These are phyloP conservation scores for Baorangia bicolor DNA, from an alignment of 768 basidiomycete species.

Conservation along the genomic window DNA sequence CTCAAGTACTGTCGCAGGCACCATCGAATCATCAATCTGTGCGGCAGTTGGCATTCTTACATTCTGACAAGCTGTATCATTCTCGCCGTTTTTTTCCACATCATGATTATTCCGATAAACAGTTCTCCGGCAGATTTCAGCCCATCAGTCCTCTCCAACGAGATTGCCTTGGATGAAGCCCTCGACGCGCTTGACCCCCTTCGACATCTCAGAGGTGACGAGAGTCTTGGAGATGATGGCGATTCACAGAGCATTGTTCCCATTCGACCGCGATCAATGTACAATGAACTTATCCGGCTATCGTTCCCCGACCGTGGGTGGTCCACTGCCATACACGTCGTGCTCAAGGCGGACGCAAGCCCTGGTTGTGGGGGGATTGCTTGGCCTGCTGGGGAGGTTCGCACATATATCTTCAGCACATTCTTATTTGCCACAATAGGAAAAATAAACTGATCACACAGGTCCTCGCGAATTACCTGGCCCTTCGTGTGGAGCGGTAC, in stretches of 20 bases:
- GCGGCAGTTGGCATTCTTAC: background rate
- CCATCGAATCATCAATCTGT: background rate
- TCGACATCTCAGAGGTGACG: slow-evolving; percentile 53
- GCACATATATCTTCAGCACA: slow-evolving; percentile 14
- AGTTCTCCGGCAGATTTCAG: slow-evolving; percentile 3
- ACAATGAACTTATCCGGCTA: slow-evolving; percentile 47
- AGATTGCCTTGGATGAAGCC: slow-evolving; percentile 50
- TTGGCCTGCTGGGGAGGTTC: slow-evolving; percentile 90
- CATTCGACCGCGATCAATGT: slow-evolving; percentile 50
- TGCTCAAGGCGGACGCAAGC: slow-evolving; percentile 69
- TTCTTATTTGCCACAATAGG: background rate
- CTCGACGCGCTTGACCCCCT: slow-evolving; percentile 60
- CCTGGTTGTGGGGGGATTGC: slow-evolving; percentile 91
- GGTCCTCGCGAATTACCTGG: slow-evolving; percentile 79
- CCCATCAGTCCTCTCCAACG: slow-evolving; percentile 16
- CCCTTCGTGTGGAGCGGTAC: slow-evolving; percentile 48
- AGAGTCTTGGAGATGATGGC: slow-evolving; percentile 25
- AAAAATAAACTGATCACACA: slow-evolving; percentile 28
- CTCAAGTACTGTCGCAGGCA: background rate
- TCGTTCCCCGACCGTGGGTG: slow-evolving; percentile 28
- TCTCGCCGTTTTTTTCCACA: background rate
- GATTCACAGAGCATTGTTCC: slow-evolving; percentile 44
- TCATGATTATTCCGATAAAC: slow-evolving; percentile 5
- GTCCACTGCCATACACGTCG: slow-evolving; percentile 27
- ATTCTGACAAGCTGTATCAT: background rate